Evolutionary conservation across 495 filamentous ascomycete species (phyloP), one percentile per base, ranked within the genome.

Genomic region (Saxophila tyrrhenica): DNA sequence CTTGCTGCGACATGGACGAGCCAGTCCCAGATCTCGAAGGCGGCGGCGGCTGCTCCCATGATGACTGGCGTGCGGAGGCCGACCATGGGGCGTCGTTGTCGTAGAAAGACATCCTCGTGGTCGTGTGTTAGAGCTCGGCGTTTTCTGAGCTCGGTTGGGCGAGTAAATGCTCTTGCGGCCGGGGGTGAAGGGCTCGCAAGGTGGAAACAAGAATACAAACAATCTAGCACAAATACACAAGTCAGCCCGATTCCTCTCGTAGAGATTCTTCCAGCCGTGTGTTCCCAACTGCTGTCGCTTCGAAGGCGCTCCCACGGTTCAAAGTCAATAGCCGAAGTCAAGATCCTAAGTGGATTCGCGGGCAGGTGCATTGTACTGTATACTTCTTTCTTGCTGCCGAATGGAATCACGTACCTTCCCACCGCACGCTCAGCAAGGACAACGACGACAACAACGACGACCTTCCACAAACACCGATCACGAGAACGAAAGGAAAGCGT

Each of bases 21-120:
- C 70, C 71, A 70, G 65, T 82, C 87, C 90, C 87, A 67, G 89
- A 94, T 60, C 87, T 84, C 51, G 88, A 86, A 39, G 89, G 89
- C 54, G 87, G 88, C 54, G 81, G 82, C 45, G 84, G 88, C 64
- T 91, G 86, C 51, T 94, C 87, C 80, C 89, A 92, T 44, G 85
- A 79, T 56, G 75, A 71, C 72, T 81, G 78, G 60, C 83, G 79
- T 45, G 77, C 78, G 42, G 74, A 66, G 25, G 85, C 80, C 16
- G 75, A 65, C 87, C 86, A 92, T 65, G 84, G 85, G 66, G 83
- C 78, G 66, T 85, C 81, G 60, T 88, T 79, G 70, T 94, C 88
- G 78, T 95, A 95, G 74, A 91, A 95, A 64, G 87, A 84, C 87
- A 92, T 92, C 65, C 45, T 53, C 24, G 42, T 22, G 21, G 7